Base-by-base conservation (phyloP, 179 eudicot genomes). In the Spergularia azorica region DNA sequence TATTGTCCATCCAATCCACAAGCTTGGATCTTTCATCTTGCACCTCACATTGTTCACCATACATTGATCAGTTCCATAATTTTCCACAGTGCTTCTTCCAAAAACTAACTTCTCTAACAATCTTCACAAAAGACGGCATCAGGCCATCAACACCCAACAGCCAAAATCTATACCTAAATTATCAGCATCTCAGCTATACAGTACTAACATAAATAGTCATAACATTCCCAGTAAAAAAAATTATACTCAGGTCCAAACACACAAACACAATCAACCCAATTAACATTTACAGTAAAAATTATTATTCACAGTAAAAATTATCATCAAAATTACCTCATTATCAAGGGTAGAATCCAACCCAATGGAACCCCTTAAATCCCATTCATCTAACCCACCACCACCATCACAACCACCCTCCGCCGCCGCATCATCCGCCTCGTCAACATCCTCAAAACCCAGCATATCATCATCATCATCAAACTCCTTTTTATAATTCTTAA, bases 281-380 rank as follows among this genome's bases (percentile, higher is more conserved):
- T 7, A 21, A 64, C 59, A 67, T 56, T 4, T 1, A 5, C 17
- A 50, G 9, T 17, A 15, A 16, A 15, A 56, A 18, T 9, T 10
- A 21, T 48, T 54, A 67, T 56, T 4, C 2, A 5, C 17, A 50
- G 6, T 17, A 15, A 11, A 15, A 36, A 36, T 36, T 36, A 36
- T 36, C 39, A 36, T 36, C 39, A 36, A 14, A 46, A 50, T 0
- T 67, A 90, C 97, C 97, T 92, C 97, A 55, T 86, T 70, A 71
- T 90, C 95, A 63, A 92, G 91, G 36, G 97, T 90, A 70, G 85
- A 73, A 70, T 92, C 95, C 81, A 87, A 71, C 4, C 97, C 95
- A 75, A 92, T 89, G 16, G 90, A 84, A 76, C 81, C 70, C 51
- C 84, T 76, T 52, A 90, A 81, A 75, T 85, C 89, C 88, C 84